Evolutionary conservation across 129 eudicot genomes (phyloP), one percentile per base, ranked within the genome.

Genomic region (Dittrichia graveolens): DNA sequence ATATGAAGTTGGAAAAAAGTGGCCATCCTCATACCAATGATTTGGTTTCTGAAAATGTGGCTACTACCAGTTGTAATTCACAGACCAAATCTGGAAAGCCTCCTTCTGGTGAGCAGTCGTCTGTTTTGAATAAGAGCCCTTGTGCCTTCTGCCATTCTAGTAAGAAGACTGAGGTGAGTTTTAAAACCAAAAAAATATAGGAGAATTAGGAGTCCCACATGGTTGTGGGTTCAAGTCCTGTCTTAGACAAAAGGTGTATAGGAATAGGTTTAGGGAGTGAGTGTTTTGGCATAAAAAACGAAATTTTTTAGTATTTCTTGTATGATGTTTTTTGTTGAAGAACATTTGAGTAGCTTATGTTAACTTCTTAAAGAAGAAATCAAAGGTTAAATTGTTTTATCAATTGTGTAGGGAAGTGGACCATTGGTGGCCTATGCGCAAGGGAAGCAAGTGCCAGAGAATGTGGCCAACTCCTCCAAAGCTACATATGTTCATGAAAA

Each of bases 141-240:
- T 94, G 99, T 69, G 97, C 83, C 14, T 90, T 94, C 72, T 94
- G 99, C 81, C 89, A 86, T 78, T 73, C 91, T 44, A 79, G 85
- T 45, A 75, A 78, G 70, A 52, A 77, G 44, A 63, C 97, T 43
- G 86, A 87, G 31, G 99, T 94, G 68, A 69, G 85, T 72, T 76
- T 67, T 19, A 24, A 16, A 38, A 15, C 13, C 59, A 2, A 24
- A 24, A 24, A 24, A 2, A 24, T 2, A 24, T 24, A 24, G 31
- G 31, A 24, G 31, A 0, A 24, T 24, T 24, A 24, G 31, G 2
- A 24, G 31, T 24, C 31, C 31, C 31, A 24, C 31, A 24, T 0
- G 31, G 31, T 24, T 24, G 31, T 24, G 31, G 31, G 31, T 24
- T 24, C 31, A 24, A 24, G 31, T 24, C 0, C 31, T 24, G 31